A percentile compares a stretch with the other conserved stretches of the same genome.
These are phyloP conservation scores for Coix lacrymajobi DNA, from an alignment of 176 grass and related monocot genomes.

Conservation along the genomic window DNA sequence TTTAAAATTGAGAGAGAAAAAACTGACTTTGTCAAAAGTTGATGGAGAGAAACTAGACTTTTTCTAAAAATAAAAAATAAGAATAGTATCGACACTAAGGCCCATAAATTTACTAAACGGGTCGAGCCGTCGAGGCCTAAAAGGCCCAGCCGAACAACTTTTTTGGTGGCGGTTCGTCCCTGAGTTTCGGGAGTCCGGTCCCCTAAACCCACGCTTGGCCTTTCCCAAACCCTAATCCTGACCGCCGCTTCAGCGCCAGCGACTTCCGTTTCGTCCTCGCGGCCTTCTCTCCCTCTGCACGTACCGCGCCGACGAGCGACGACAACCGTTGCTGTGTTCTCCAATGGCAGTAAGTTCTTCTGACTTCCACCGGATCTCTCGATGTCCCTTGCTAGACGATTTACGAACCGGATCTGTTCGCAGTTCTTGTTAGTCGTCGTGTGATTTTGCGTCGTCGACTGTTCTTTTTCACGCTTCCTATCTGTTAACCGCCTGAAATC, in stretches of 20 bases:
- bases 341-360: slow-evolving; percentile 44
- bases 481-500: not conserved
- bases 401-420: not conserved
- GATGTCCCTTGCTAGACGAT: not conserved
- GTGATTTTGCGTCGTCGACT: not conserved
- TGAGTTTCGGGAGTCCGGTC: not conserved
- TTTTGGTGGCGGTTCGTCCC: not conserved
- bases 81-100: not conserved
- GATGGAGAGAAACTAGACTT: too few species aligned
- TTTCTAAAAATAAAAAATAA: not conserved
- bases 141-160: not conserved
- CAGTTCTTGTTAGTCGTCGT: not conserved
- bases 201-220: not conserved
- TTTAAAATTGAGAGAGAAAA: too few species aligned
- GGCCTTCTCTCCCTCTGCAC: not conserved
- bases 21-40: too few species aligned
- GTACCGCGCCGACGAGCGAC: not conserved
- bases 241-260: not conserved
- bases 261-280: not conserved
- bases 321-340: not conserved
- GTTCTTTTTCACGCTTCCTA: not conserved
- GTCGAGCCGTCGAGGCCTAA: not conserved
- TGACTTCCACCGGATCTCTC: not conserved
- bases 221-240: not conserved
- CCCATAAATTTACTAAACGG: not conserved